Conservation (phyloP, 805 yeast species). For the Sporopachydermia quercuum region DNA sequence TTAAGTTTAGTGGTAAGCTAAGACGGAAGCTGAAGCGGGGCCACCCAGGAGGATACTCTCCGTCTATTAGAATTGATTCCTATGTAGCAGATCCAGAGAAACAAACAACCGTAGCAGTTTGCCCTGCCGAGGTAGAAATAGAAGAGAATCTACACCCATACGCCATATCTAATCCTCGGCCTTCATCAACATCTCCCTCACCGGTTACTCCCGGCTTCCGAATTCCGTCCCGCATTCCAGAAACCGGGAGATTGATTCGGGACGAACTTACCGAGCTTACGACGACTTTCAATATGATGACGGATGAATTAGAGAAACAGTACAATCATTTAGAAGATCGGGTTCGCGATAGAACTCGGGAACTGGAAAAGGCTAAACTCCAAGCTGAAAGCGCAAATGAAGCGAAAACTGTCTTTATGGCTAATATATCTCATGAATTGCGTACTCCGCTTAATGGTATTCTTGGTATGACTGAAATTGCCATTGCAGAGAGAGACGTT, state of each 20-base stretch:
- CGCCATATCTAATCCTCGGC: not conserved
- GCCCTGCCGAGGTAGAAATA: not conserved
- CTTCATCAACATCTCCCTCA: not conserved
- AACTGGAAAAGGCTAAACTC: slow-evolving; percentile 73
- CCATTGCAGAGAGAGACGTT: slow-evolving; percentile 72
- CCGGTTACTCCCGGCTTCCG: slow-evolving; percentile 5
- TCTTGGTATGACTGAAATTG: slow-evolving; percentile 86
- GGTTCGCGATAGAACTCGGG: slow-evolving; percentile 73
- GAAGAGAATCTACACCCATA: not conserved
- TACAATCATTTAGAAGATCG: slow-evolving; percentile 78
- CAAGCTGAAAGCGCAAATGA: slow-evolving; percentile 93
- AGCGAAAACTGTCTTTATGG: slow-evolving; percentile 87
- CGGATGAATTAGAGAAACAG: slow-evolving; percentile 73
- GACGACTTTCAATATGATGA: slow-evolving; percentile 83
- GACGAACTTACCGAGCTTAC: slow-evolving; percentile 85
- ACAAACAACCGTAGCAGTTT: not conserved
- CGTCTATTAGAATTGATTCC: too few relatives aligned
- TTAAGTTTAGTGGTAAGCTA: not conserved
- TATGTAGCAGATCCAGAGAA: not conserved
- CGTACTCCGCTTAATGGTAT: slow-evolving; percentile 95
- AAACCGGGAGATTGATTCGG: slow-evolving; percentile 35
- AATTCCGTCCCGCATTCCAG: slow-evolving; percentile 24
- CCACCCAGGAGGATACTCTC: too few relatives aligned
- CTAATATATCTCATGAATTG: slow-evolving; percentile 85
- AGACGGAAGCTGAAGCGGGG: too few relatives aligned